phyloP scores from a whole-genome alignment of 208 protist genomes.

The Balamuthia mandrillaris region DNA sequence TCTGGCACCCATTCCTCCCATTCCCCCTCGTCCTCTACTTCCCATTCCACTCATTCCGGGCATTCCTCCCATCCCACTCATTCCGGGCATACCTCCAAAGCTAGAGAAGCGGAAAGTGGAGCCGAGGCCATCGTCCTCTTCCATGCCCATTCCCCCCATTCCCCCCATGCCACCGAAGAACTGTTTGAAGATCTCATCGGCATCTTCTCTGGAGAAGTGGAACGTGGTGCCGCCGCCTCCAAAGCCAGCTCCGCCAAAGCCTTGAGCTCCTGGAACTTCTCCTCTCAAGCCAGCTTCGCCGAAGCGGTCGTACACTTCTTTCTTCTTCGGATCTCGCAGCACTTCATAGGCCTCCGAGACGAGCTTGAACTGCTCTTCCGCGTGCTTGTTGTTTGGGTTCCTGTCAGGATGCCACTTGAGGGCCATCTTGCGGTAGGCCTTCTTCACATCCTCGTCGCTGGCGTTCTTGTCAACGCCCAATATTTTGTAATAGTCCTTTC shows the following conservation, averaged over 20 bases:
- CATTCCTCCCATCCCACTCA: slow-evolving; percentile 16
- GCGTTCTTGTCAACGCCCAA: slow-evolving; percentile 46
- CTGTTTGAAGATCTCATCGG: neutral
- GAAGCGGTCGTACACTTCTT: slow-evolving; percentile 45
- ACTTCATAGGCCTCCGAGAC: slow-evolving; percentile 55
- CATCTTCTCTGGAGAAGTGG: neutral
- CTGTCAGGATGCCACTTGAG: slow-evolving; percentile 59
- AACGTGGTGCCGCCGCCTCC: neutral
- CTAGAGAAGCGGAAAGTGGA: neutral
- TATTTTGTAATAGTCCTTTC: slow-evolving; percentile 58
- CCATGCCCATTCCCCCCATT: slow-evolving; percentile 10
- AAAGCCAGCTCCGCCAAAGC: neutral
- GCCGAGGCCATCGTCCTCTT: too few species aligned
- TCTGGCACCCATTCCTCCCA: neutral
- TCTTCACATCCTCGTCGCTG: slow-evolving; percentile 52
- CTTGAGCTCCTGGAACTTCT: neutral
- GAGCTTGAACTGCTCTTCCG: slow-evolving; percentile 60
- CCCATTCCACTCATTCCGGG: slow-evolving; percentile 20
- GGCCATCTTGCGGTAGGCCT: slow-evolving; percentile 58
- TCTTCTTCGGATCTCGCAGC: slow-evolving; percentile 35
- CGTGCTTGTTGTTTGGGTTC: slow-evolving; percentile 54
- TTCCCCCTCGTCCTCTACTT: neutral
- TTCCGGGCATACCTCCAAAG: neutral
- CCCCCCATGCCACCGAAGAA: slow-evolving; percentile 25
- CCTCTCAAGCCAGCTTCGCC: slow-evolving; percentile 13